Percentiles rank a stretch among this genome's conserved stretches.
phyloP scores from a whole-genome alignment of 352 stramenopile species.

The Labyrinthula sp. region DNA sequence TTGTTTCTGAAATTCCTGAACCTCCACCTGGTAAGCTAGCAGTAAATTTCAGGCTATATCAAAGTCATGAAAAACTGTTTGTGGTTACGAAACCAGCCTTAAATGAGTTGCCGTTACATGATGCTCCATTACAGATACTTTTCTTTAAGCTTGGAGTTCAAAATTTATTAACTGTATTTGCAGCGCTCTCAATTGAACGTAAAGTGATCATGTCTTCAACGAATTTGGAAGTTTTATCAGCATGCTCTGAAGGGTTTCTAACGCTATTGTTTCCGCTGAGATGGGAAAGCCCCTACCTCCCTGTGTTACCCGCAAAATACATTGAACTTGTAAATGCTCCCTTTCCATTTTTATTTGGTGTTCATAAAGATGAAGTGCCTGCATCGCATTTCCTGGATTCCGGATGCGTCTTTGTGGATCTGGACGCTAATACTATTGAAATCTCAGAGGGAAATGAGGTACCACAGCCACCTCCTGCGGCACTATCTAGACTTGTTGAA shows the following conservation, averaged over 20 bases:
- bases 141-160: constrained; percentile 12
- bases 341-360: constrained; percentile 10
- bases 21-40: constrained; percentile 20
- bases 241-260: constrained; percentile 2
- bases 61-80: constrained; percentile 12
- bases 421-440: constrained; percentile 18
- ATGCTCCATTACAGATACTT: constrained; percentile 16
- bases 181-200: constrained; percentile 6
- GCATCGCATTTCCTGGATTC: background rate
- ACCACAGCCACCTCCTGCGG: no score
- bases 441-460: no score
- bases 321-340: constrained; percentile 21
- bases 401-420: constrained; percentile 24
- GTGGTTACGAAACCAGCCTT: constrained; percentile 14
- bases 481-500: no score
- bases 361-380: constrained; percentile 10
- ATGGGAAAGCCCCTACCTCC: constrained; percentile 10
- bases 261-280: constrained; percentile 16
- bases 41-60: constrained; percentile 24
- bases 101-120: constrained; percentile 18
- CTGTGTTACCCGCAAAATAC: constrained; percentile 13
- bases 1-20: constrained; percentile 19
- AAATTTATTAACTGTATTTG: constrained; percentile 21
- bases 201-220: constrained; percentile 3
- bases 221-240: constrained; percentile 13